phyloP scores from a whole-genome alignment of 1,139 yeast genomes.

The Taiozyma sp. region DNA sequence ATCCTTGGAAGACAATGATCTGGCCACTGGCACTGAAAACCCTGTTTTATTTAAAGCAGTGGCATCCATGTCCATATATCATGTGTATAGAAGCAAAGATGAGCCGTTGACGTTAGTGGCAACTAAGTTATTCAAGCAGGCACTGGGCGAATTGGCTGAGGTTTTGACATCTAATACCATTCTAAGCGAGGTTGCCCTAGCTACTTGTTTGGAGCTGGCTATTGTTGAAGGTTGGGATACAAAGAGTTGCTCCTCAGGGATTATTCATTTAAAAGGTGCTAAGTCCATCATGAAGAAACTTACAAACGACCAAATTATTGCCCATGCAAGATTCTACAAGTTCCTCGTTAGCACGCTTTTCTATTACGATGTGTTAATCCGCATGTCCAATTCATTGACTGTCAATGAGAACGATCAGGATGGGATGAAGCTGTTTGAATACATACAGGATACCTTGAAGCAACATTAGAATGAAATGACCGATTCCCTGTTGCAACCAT shows the following conservation, averaged over 20 bases:
- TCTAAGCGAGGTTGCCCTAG: conserved; percentile 61
- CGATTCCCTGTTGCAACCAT: conserved; percentile 4
- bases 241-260: conserved; percentile 52
- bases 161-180: conserved; percentile 44
- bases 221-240: conserved; percentile 68
- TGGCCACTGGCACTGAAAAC: conserved; percentile 50
- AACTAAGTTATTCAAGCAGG: conserved; percentile 50
- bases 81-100: conserved; percentile 35
- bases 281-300: conserved; percentile 49
- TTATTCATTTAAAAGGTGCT: conserved; percentile 64
- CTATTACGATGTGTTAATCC: conserved; percentile 60
- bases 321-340: conserved; percentile 17
- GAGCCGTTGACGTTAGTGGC: conserved; percentile 44
- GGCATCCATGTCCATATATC: conserved; percentile 62
- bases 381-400: conserved; percentile 49
- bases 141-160: conserved; percentile 52
- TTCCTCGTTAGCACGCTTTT: conserved; percentile 60
- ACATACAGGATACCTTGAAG: not conserved
- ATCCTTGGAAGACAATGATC: conserved; percentile 60
- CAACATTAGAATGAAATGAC: not conserved
- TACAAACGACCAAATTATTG: conserved; percentile 11
- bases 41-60: conserved; percentile 56
- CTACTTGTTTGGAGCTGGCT: conserved; percentile 57
- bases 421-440: not conserved
- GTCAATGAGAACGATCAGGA: conserved; percentile 27